Base-by-base conservation (phyloP, 2,329 filamentous ascomycete species). In the Colletotrichum trifolii region DNA sequence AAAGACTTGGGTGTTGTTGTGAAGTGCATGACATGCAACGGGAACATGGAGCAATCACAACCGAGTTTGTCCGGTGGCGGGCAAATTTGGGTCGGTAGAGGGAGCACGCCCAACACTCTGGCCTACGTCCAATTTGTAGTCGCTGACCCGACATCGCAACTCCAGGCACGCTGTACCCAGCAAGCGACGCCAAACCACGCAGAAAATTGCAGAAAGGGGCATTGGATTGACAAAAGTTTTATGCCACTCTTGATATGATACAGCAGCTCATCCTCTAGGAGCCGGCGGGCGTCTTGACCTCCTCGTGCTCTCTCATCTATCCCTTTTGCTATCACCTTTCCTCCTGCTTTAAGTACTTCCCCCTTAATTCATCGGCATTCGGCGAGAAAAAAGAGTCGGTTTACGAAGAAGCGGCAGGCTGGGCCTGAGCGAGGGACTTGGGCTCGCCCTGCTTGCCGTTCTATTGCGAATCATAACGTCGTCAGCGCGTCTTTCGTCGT, bases 371-470 rank as follows among this genome's bases (percentile, higher is more conserved):
- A 49, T 8, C 34, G n/a, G 42, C 40, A 15, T 46, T 57, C 54
- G 52, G 42, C 43, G 33, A 10, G 10, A 17, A 33, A 33, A 54
- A 69, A 68, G 64, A 54, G 64, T 57, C 53, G 56, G 39, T 72
- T 70, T 75, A 77, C 56, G 76, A 74, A 11, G 79, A 76, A 65
- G 79, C 75, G 66, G 75, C 72, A 71, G 81, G 74, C 67, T 87
- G 87, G 74, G 85, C 86, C 46, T 84, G 79, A 58, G 79, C 87
- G 71, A 97, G 83, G 78, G 85, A 88, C 87, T 92, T 92, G 76
- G 84, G 72, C 52, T 98, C 95, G 78, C 93, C 91, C 85, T 96
- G 93, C 89, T 97, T 97, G 86, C 96, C 96, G 83, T 94, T 93
- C 96, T 98, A 81, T 79, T 67, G 74, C 76, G 73, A 75, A 76